Evolutionary conservation across 2,329 filamentous ascomycete species (phyloP), one percentile per base, ranked within the genome.

Genomic region (Rhytidhysteron rufulum): DNA sequence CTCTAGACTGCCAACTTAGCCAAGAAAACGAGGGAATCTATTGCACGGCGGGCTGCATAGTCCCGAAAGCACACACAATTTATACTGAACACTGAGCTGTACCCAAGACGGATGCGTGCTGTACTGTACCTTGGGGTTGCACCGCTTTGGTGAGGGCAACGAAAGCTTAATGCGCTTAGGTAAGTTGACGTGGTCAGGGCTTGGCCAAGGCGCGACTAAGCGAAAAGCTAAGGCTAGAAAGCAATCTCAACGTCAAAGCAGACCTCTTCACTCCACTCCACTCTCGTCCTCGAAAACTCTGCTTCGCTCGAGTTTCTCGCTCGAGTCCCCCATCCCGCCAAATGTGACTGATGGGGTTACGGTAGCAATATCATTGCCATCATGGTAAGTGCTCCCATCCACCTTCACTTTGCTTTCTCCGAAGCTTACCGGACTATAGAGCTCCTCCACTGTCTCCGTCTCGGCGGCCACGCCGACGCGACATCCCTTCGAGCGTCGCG

Each of bases 401-500:
- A 25, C n/a, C 7, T 16, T 13, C 32, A 35, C 27, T 16, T 13
- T 32, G 42, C 31, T 39, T 44, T 43, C 11, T 31, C 30, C 36
- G 46, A 34, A 27, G 45, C 55, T 50, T 36, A 55, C 45, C 44
- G 34, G 44, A 37, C 21, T 13, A 11, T 42, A 72, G 69, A 73
- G 67, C 65, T 88, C 86, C 55, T 83, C 85, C 47, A 76, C 77
- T 47, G 74, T 85, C 55, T 87, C 86, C 38, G 85, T 85, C 54
- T 87, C 86, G 45, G 85, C 83, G 40, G 74, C 85, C 39, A 86
- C 83, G 57, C 81, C 85, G 47, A 71, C 77, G 58, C 83, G 79
- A 66, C 80, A 86, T 68, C 71, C 78, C 49, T 96, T 96, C 68
- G 85, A 93, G 57, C 77, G 78, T 62, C 86, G 87, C 61, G 82